Conservation (phyloP, 805 yeast species). For the Hanseniaspora lachancei region DNA sequence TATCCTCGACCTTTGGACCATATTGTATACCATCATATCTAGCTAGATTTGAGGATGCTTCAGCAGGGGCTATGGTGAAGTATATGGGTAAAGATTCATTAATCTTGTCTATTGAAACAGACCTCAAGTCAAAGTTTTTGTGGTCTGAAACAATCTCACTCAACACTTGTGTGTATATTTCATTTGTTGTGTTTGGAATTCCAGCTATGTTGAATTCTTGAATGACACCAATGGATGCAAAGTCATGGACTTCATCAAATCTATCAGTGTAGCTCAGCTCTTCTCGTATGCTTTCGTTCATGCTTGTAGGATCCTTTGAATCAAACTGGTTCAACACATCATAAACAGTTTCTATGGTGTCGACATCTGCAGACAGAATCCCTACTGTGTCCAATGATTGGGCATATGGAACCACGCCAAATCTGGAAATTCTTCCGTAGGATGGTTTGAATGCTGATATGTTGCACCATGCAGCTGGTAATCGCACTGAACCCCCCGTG, state of each 20-base stretch:
- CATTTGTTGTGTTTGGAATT: slow-evolving; percentile 35
- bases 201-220: slow-evolving; percentile 49
- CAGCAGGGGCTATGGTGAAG: slow-evolving; percentile 81
- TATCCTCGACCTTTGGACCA: slow-evolving; percentile 41
- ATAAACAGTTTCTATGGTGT: slow-evolving; percentile 37
- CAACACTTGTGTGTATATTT: slow-evolving; percentile 37
- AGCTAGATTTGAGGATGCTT: slow-evolving; percentile 83
- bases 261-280: slow-evolving; percentile 11
- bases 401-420: slow-evolving; percentile 88
- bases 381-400: slow-evolving; percentile 95
- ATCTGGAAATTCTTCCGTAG: slow-evolving; percentile 80
- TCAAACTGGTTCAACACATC: slow-evolving; percentile 48
- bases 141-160: slow-evolving; percentile 28
- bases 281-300: slow-evolving; percentile 30
- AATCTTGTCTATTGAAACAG: slow-evolving; percentile 61
- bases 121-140: slow-evolving; percentile 36
- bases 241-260: slow-evolving; percentile 10
- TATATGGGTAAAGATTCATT: slow-evolving; percentile 61
- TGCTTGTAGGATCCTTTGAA: slow-evolving; percentile 64
- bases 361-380: slow-evolving; percentile 43
- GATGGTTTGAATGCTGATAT: slow-evolving; percentile 83
- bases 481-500: slow-evolving; percentile 91
- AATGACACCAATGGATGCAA: slow-evolving; percentile 57
- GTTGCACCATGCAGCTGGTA: slow-evolving; percentile 83
- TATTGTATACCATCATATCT: slow-evolving; percentile 84